These are phyloP conservation scores for Phylloboletellus chloephorus DNA, from an alignment of 1,284 basidiomycete species.

Conservation along the genomic window DNA sequence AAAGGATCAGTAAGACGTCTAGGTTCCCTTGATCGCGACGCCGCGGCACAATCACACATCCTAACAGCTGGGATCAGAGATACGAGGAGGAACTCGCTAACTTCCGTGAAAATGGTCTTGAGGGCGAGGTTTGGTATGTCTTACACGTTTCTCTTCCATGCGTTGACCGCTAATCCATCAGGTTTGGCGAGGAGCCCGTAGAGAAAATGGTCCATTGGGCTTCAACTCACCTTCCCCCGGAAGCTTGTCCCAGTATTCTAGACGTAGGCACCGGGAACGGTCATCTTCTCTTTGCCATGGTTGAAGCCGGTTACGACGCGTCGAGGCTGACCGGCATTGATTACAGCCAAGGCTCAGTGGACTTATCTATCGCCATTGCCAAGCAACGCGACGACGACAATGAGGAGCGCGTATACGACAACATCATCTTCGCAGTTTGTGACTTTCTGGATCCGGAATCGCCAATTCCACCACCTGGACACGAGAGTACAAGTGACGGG, in stretches of 20 bases:
- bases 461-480: conserved; percentile 31
- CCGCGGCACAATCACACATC: neutral
- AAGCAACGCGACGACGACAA: conserved; percentile 31
- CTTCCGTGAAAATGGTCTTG: conserved; percentile 79
- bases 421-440: conserved; percentile 48
- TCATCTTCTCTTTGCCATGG: conserved; percentile 71
- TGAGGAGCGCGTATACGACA: conserved; percentile 17
- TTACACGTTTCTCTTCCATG: neutral
- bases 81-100: conserved; percentile 70
- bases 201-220: conserved; percentile 79
- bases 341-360: conserved; percentile 72
- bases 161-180: conserved; percentile 28
- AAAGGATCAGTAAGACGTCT: conserved; percentile 49
- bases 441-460: conserved; percentile 56
- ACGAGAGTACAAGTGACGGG: conserved; percentile 20
- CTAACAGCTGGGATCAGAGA: conserved; percentile 62
- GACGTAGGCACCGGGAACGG: conserved; percentile 86
- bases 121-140: conserved; percentile 81
- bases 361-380: conserved; percentile 52
- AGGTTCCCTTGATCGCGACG: neutral
- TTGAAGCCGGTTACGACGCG: conserved; percentile 59
- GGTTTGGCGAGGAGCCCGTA: conserved; percentile 81
- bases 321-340: conserved; percentile 67
- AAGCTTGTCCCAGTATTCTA: conserved; percentile 45
- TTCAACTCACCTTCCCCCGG: conserved; percentile 44